Evolutionary conservation across 345 rosid species (phyloP).

Genomic region (Dipteronia sinensis): DNA sequence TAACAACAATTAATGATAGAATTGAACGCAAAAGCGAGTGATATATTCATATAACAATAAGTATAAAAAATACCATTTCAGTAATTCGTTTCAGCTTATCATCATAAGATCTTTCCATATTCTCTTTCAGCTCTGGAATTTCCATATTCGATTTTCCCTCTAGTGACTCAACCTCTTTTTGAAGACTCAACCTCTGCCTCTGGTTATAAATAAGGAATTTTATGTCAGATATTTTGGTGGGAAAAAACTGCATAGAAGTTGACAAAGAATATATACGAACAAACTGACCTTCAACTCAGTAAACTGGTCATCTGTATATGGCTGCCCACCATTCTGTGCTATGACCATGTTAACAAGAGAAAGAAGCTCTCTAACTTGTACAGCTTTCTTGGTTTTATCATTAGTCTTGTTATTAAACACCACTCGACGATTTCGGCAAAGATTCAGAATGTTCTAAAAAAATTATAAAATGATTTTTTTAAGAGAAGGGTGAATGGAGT

Average conservation of each 20-base stretch:
- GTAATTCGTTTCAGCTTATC: constrained; percentile 64
- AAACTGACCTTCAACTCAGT: constrained; percentile 60
- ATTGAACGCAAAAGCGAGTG: constrained; percentile 19
- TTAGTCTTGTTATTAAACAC: constrained; percentile 85
- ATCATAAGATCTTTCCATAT: constrained; percentile 61
- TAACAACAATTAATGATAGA: neutral
- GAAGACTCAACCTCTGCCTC: constrained; percentile 57
- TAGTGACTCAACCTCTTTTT: constrained; percentile 53
- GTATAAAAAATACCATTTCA: constrained; percentile 50
- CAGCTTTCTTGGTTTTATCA: constrained; percentile 50
- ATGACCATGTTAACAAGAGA: constrained; percentile 57
- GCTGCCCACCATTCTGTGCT: constrained; percentile 63
- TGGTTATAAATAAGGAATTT: constrained; percentile 24
- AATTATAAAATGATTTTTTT: neutral
- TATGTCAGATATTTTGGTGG: neutral
- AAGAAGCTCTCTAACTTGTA: constrained; percentile 68
- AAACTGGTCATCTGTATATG: constrained; percentile 75
- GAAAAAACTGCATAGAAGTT: neutral
- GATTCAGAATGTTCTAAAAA: constrained; percentile 58
- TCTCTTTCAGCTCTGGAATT: constrained; percentile 60
- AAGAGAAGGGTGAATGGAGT: constrained; percentile 39
- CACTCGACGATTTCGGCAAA: constrained; percentile 59
- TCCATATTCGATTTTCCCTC: constrained; percentile 59
- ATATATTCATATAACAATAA: neutral
- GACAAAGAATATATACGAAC: neutral